Base-by-base conservation (phyloP, 1,284 basidiomycete genomes). In the Sporisorium graminicola region DNA sequence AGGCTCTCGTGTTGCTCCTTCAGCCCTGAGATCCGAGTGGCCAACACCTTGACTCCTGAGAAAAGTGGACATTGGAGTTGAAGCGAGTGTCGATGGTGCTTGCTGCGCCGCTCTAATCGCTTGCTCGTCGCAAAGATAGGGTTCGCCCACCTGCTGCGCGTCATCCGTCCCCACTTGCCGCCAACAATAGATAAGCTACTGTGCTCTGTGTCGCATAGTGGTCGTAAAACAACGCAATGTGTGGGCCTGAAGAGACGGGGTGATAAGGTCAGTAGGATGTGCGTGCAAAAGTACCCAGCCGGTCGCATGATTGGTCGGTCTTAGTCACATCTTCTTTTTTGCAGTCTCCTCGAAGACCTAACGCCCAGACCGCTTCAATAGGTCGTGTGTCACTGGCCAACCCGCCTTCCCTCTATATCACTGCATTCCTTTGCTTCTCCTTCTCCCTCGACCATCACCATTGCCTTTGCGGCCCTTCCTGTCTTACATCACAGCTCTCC, bases 361-460 rank as follows among this genome's bases (percentile, higher is more conserved):
- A 18, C 50, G 26, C 40, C 26, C 37, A 29, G 27, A 18, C 26
- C 46, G 26, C n/a, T n/a, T n/a, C n/a, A n/a, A n/a, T n/a, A n/a
- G n/a, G 14, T 43, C 40, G 40, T 31, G 27, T 43, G 26, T 31
- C 42, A 55, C 44, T 55, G 53, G 53, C 20, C 53, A n/a, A 10
- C 3, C 40, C 18, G 29, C n/a, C 16, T 10, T 16, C 10, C 18
- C 37, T 29, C 5, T 54, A 40, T 54, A 42, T 42, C 40, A 27
- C 53, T 22, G 49, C 40, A 14, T 27, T 40, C n/a, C 13, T 26
- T 29, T 42, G 24, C 27, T 26, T 31, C 40, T 31, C 53, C 26
- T 42, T 42, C 26, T n/a, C 3, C 27, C 27, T 42, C 37, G 0
- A 43, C 53, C 53, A 43, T 54, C 53, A 43, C 53, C 53, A n/a